Evolutionary conservation across 768 basidiomycete species (phyloP).

Genomic region (Collybia mongolica): DNA sequence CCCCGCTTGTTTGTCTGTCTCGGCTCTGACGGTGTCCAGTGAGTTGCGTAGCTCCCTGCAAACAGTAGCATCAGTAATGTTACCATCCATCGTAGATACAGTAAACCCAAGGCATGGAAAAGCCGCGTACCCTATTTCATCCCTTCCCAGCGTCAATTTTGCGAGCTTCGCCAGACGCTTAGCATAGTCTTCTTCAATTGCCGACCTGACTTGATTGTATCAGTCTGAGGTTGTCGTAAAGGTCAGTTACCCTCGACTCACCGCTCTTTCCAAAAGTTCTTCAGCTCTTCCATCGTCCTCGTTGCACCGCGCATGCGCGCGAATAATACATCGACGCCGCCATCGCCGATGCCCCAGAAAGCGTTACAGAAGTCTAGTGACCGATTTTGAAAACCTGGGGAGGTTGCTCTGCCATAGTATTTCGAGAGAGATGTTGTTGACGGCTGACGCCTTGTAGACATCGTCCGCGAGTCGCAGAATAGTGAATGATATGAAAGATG

Average conservation of each 20-base stretch:
- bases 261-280: conserved; percentile 93
- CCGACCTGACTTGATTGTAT: conserved; percentile 48
- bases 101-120: neutral
- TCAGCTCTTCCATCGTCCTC: conserved; percentile 87
- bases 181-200: conserved; percentile 95
- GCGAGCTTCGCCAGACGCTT: conserved; percentile 80
- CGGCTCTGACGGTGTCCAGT: conserved; percentile 74
- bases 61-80: conserved; percentile 18
- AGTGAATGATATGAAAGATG: conserved; percentile 4
- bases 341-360: conserved; percentile 90
- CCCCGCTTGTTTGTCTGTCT: conserved; percentile 80
- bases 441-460: conserved; percentile 76
- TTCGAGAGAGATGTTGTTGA: conserved; percentile 80
- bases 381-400: conserved; percentile 45
- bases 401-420: conserved; percentile 54
- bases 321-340: conserved; percentile 87
- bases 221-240: conserved; percentile 1
- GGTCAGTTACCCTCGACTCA: conserved; percentile 33
- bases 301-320: conserved; percentile 84
- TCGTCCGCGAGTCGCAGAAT: conserved; percentile 22
- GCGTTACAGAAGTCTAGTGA: conserved; percentile 93
- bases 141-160: conserved; percentile 73
- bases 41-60: conserved; percentile 78
- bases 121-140: conserved; percentile 88
- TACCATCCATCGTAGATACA: neutral